phyloP scores from a whole-genome alignment of 1,139 yeast genomes.

The Magnusiomyces magnusii region DNA sequence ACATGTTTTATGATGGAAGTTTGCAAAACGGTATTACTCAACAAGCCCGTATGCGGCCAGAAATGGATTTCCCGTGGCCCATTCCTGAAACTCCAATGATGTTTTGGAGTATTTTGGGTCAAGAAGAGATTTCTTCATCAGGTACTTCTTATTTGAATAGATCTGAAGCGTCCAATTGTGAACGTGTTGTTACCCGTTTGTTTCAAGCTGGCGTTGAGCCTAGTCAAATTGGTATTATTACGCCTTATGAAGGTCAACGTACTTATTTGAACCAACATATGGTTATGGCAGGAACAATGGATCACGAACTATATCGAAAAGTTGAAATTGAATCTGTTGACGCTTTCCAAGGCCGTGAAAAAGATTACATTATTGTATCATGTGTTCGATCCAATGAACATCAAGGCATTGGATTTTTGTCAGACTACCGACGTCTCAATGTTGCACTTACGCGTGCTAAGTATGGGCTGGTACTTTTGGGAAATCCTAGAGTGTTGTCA shows the following conservation, averaged over 20 bases:
- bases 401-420: slow-evolving; percentile 76
- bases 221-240: slow-evolving; percentile 80
- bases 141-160: slow-evolving; percentile 85
- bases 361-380: slow-evolving; percentile 78
- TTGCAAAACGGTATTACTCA: slow-evolving; percentile 85
- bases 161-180: slow-evolving; percentile 88
- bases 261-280: slow-evolving; percentile 74
- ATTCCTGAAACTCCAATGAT: slow-evolving; percentile 76
- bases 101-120: slow-evolving; percentile 90
- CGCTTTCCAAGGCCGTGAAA: slow-evolving; percentile 95
- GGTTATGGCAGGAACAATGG: slow-evolving; percentile 61
- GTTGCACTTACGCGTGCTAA: slow-evolving; percentile 91
- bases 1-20: slow-evolving; percentile 89
- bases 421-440: slow-evolving; percentile 84
- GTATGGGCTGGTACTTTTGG: slow-evolving; percentile 73
- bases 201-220: slow-evolving; percentile 78
- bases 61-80: slow-evolving; percentile 83
- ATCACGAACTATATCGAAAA: slow-evolving; percentile 54
- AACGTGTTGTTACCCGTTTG: slow-evolving; percentile 63
- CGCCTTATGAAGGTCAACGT: slow-evolving; percentile 94
- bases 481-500: slow-evolving; percentile 75
- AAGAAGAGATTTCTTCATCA: slow-evolving; percentile 76
- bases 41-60: slow-evolving; percentile 53
- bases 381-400: slow-evolving; percentile 89
- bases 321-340: slow-evolving; percentile 92